A percentile compares a stretch with the other conserved stretches of the same genome.
These are phyloP conservation scores for Botrytis deweyae DNA, from an alignment of 2,329 filamentous ascomycete species.

Conservation along the genomic window DNA sequence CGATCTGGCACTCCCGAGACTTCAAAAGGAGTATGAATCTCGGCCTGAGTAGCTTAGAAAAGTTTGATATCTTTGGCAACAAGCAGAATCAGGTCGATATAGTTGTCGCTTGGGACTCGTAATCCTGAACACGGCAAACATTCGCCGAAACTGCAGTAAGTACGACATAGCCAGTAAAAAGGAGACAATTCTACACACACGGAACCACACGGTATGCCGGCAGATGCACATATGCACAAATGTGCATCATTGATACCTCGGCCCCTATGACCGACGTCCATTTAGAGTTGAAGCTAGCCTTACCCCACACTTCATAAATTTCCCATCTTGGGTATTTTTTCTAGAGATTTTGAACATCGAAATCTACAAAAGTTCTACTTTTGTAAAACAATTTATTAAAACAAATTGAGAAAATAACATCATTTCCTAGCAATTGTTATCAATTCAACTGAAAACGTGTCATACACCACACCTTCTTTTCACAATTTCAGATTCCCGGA, in stretches of 20 bases:
- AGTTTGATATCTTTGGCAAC: background rate
- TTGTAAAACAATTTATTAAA: background rate
- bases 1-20: background rate
- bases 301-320: conserved; percentile 23
- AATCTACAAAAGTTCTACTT: background rate
- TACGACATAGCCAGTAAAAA: too few relatives aligned
- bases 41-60: background rate
- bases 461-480: background rate
- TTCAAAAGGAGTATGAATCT: background rate
- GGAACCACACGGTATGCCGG: background rate
- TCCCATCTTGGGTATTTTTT: conserved; percentile 7
- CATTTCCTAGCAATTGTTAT: background rate
- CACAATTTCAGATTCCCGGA: background rate
- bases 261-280: conserved; percentile 6
- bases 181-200: background rate
- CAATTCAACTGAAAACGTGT: background rate
- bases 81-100: background rate
- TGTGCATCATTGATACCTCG: background rate
- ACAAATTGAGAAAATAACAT: background rate
- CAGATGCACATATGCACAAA: background rate
- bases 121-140: background rate
- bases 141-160: background rate
- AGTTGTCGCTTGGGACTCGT: background rate
- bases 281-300: conserved; percentile 17
- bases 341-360: background rate